phyloP scores from a whole-genome alignment of 2,329 filamentous ascomycete genomes.

The Aspergillus thermomutatus region DNA sequence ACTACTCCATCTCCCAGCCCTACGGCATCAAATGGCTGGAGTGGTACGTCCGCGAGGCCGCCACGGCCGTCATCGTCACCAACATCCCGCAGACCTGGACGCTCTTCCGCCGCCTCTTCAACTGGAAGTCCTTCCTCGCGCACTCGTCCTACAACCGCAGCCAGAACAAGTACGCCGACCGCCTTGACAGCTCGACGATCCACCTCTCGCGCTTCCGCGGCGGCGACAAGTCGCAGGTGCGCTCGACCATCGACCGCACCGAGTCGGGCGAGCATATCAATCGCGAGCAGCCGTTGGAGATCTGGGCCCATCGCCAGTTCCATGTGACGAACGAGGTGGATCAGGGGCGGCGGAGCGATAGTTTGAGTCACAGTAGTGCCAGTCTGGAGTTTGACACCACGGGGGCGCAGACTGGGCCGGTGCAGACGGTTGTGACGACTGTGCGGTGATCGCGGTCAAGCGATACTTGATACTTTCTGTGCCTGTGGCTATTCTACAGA shows the following conservation, averaged over 20 bases:
- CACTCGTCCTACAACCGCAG: conserved; percentile 13
- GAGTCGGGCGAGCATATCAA: conserved; percentile 11
- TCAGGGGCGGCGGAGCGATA: neutral
- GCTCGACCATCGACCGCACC: conserved; percentile 4
- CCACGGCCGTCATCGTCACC: conserved; percentile 58
- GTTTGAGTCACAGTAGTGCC: conserved; percentile 1
- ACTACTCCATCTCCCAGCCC: conserved; percentile 57
- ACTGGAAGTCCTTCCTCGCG: conserved; percentile 27
- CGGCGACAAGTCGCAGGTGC: conserved; percentile 5
- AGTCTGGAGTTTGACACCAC: conserved; percentile 5
- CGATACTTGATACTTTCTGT: too few species aligned
- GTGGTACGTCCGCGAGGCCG: conserved; percentile 60
- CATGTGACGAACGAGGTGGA: conserved; percentile 16
- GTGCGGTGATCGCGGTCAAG: neutral
- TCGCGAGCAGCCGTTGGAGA: conserved; percentile 10
- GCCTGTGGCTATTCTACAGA: too few species aligned
- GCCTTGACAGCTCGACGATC: conserved; percentile 8
- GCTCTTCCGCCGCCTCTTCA: conserved; percentile 50
- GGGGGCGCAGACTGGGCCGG: neutral
- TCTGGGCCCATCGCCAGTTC: conserved; percentile 18
- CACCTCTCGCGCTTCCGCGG: conserved; percentile 12
- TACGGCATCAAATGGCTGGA: conserved; percentile 56
- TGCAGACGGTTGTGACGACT: conserved; percentile 1
- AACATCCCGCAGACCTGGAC: conserved; percentile 61
- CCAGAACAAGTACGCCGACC: conserved; percentile 7